These are phyloP conservation scores for Adansonia gregorii DNA, from an alignment of 441 rosid species.

Conservation along the genomic window DNA sequence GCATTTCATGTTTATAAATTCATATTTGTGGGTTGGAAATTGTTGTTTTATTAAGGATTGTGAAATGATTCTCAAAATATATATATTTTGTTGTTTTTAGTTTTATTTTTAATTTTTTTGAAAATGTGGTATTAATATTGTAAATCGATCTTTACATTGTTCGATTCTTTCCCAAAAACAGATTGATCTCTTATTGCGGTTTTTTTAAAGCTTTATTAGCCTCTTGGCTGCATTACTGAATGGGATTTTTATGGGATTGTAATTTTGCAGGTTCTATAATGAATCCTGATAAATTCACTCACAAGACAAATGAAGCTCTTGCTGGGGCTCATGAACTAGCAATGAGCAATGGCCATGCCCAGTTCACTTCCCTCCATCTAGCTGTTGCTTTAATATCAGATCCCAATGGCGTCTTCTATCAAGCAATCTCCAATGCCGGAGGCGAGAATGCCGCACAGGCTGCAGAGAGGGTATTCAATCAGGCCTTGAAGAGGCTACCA, in stretches of 20 bases:
- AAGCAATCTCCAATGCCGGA: conserved; percentile 58
- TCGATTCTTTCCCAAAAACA: no score
- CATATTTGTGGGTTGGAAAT: no score
- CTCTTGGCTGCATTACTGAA: neutral
- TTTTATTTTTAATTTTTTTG: no score
- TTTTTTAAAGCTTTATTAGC: no score
- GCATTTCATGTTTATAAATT: neutral
- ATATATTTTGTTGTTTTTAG: no score
- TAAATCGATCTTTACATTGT: no score
- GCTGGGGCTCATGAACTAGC: conserved; percentile 77
- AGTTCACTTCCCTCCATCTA: conserved; percentile 82
- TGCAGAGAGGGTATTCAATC: conserved; percentile 67
- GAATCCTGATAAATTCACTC: conserved; percentile 93
- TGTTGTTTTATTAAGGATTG: no score
- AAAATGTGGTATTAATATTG: no score
- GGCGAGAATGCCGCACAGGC: conserved; percentile 62
- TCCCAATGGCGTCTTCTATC: conserved; percentile 66
- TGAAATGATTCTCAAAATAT: no score
- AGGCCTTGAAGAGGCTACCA: conserved; percentile 74
- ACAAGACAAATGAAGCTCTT: conserved; percentile 82
- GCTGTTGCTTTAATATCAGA: conserved; percentile 74
- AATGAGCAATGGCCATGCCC: conserved; percentile 68
- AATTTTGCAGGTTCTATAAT: conserved; percentile 34
- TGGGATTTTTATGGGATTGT: neutral
- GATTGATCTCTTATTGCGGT: no score